Base-by-base conservation (phyloP, 2,329 filamentous ascomycete species). In the Cladobotryum mycophilum region DNA sequence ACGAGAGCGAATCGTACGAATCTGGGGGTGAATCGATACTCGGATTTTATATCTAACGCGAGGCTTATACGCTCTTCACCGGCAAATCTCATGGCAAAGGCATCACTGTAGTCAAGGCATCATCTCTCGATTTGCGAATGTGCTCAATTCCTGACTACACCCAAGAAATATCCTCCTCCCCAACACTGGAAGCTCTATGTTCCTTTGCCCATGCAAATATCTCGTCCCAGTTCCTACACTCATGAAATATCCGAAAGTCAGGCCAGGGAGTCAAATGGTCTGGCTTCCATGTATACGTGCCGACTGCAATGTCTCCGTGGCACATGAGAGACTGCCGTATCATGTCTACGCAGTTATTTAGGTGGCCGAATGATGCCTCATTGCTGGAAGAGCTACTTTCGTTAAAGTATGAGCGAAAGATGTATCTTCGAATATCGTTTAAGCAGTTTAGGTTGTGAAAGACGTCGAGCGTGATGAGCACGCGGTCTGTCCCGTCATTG, bases 371-470 rank as follows among this genome's bases (percentile, higher is more conserved):
- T 34, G 11, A 13, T n/a, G 5, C n/a, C 6, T 30, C 25, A 30
- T 8, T 6, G 2, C 8, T 8, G 6, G 8, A 3, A 11, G 25
- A 11, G 25, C 6, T 8, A 30, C 25, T 30, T 30, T 30, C 25
- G 13, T 48, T 25, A 14, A 34, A 17, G 22, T 48, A 11, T 13
- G 46, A 30, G 18, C 42, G 22, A n/a, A 44, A 44, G 20, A 44
- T 44, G 42, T 14, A 44, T 33, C 30, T 25, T 13, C 46, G 46
- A 12, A 42, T 34, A 20, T 40, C 41, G 15, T 48, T 35, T 11
- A 48, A 36, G 38, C 46, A 48, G 22, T 48, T 37, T 3, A 48
- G 30, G 38, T 48, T 48, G 14, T 48, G 46, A 15, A 48, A 48
- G 46, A 48, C 46, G 38, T 42, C 34, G n/a, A 48, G 37, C 20